A percentile compares a stretch with the other conserved stretches of the same genome.
Evolutionary conservation across 148 eudicot genomes (phyloP).

Genomic region (Rheum nobile): DNA sequence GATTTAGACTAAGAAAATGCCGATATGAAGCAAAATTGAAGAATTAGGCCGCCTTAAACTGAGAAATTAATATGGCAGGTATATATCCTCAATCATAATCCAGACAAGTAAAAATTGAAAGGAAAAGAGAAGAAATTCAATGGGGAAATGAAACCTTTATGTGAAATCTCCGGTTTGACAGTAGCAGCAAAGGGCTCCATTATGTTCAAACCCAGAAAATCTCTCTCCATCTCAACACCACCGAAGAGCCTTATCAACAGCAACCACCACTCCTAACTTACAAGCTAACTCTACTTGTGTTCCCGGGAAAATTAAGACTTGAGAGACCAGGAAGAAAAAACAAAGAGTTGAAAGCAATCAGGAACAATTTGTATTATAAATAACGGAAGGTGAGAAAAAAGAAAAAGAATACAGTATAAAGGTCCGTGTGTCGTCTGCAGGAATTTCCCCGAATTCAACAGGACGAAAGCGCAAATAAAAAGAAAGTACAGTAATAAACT

Average conservation of each 20-base stretch:
- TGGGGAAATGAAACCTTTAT: not conserved
- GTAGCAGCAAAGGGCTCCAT: not conserved
- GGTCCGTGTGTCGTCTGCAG: not conserved
- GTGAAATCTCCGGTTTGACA: constrained; percentile 6
- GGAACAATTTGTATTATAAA: not conserved
- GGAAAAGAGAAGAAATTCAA: not conserved
- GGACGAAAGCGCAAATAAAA: not conserved
- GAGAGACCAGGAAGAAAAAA: not conserved
- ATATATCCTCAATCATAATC: not conserved
- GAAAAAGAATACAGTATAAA: not conserved
- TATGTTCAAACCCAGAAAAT: constrained; percentile 8
- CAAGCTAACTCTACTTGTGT: not conserved
- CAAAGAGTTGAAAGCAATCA: not conserved
- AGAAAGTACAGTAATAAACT: too few species aligned
- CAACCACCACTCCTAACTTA: constrained; percentile 1
- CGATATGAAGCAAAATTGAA: not conserved
- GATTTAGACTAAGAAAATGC: not conserved
- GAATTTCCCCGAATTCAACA: not conserved
- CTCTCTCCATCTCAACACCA: constrained; percentile 1
- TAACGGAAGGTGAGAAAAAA: not conserved
- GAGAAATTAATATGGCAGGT: not conserved
- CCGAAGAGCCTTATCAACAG: not conserved
- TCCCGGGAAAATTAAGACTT: not conserved
- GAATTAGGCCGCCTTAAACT: not conserved
- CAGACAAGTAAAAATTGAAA: not conserved